These are phyloP conservation scores for Linderniella brevidens DNA, from an alignment of 257 asterid genomes.

Conservation along the genomic window DNA sequence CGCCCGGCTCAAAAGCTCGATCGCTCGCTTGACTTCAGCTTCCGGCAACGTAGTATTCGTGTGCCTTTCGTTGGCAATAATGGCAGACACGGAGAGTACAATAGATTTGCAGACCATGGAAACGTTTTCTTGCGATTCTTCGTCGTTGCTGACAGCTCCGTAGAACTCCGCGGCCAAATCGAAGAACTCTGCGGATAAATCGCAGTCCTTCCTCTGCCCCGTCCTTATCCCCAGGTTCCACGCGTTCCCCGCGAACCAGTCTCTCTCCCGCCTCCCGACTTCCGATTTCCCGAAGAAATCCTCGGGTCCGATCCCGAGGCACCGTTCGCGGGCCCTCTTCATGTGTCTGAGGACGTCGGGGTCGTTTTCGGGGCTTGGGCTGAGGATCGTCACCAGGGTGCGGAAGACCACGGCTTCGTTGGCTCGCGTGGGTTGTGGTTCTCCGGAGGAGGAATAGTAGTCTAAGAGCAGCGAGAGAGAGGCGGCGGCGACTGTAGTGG, in stretches of 20 bases:
- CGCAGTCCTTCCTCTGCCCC: conserved; percentile 48
- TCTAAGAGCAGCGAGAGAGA: conserved; percentile 57
- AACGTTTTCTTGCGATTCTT: conserved; percentile 33
- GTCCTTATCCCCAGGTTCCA: conserved; percentile 76
- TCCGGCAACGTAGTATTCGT: conserved; percentile 33
- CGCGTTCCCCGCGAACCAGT: conserved; percentile 75
- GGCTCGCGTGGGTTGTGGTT: conserved; percentile 52
- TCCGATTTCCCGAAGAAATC: conserved; percentile 65
- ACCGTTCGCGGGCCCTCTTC: conserved; percentile 49
- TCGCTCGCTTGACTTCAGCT: conserved; percentile 52
- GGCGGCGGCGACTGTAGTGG: conserved; percentile 62
- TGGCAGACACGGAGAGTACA: conserved; percentile 52
- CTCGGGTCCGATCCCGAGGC: conserved; percentile 48
- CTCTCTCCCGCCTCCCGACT: conserved; percentile 72
- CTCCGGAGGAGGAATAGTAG: conserved; percentile 49
- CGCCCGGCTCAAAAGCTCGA: conserved; percentile 55
- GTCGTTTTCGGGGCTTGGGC: conserved; percentile 42
- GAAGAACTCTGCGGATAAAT: conserved; percentile 57
- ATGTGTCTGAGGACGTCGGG: conserved; percentile 51
- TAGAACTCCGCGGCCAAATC: conserved; percentile 70
- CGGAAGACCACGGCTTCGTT: conserved; percentile 73
- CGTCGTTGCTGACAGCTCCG: conserved; percentile 27
- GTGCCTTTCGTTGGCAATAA: conserved; percentile 61
- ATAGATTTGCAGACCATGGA: conserved; percentile 62
- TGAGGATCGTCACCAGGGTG: conserved; percentile 50